Evolutionary conservation across 1,139 yeast species (phyloP).

Genomic region (Sugiyamaella grinbergsii): DNA sequence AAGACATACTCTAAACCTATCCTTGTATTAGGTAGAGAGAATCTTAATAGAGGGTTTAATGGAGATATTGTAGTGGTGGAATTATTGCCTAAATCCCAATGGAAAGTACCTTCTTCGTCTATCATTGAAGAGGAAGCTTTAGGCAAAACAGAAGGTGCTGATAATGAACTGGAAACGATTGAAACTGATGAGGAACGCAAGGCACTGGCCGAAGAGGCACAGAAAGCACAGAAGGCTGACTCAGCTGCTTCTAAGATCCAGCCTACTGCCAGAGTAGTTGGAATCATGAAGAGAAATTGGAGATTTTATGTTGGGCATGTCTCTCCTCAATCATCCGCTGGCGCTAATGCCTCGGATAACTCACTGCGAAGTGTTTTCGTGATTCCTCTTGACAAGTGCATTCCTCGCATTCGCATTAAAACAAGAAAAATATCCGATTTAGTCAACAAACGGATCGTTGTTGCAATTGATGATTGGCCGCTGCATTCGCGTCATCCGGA

Average conservation of each 20-base stretch:
- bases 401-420: conserved; percentile 83
- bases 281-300: conserved; percentile 90
- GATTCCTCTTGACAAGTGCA: conserved; percentile 80
- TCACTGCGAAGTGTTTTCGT: conserved; percentile 82
- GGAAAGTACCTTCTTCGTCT: conserved; percentile 84
- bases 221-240: conserved; percentile 52
- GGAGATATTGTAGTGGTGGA: conserved; percentile 93
- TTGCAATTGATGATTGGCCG: conserved; percentile 94
- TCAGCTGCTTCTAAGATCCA: conserved; percentile 54
- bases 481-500: conserved; percentile 80
- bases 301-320: conserved; percentile 94
- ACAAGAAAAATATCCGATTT: conserved; percentile 85
- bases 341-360: conserved; percentile 31
- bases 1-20: conserved; percentile 80
- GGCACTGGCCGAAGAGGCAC: conserved; percentile 75
- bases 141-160: conserved; percentile 55
- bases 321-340: conserved; percentile 68
- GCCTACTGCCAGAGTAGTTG: conserved; percentile 93
- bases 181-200: conserved; percentile 77
- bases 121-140: conserved; percentile 70
- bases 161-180: conserved; percentile 45
- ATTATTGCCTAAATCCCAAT: conserved; percentile 77
- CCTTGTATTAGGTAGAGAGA: conserved; percentile 76
- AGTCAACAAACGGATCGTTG: conserved; percentile 83
- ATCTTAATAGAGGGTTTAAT: conserved; percentile 85